Evolutionary conservation across 495 filamentous ascomycete species (phyloP).

Genomic region (Neurospora discreta): DNA sequence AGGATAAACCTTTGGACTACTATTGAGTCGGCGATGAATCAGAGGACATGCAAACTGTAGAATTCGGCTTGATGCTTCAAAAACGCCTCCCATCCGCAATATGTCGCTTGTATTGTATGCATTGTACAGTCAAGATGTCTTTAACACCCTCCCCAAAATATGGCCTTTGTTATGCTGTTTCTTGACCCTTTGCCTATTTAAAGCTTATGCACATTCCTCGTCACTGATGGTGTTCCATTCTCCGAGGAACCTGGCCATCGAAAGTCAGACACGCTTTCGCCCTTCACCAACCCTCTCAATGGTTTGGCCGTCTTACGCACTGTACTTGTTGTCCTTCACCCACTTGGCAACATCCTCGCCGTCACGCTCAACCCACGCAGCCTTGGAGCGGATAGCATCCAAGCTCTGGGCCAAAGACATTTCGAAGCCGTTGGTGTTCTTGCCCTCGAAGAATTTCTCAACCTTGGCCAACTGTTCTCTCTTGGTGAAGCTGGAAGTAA

Average conservation of each 20-base stretch:
- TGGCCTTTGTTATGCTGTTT: not conserved
- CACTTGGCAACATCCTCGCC: conserved; percentile 43
- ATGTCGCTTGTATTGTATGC: not conserved
- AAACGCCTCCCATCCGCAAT: not conserved
- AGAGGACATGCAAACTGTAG: not conserved
- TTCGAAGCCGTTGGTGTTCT: conserved; percentile 67
- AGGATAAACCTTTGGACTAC: too few species aligned
- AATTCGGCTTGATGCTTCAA: not conserved
- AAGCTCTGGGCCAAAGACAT: conserved; percentile 50
- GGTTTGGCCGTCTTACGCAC: conserved; percentile 8
- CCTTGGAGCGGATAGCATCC: conserved; percentile 50
- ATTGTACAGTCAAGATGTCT: not conserved
- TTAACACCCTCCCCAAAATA: not conserved
- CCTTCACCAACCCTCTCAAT: not conserved
- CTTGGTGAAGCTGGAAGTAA: conserved; percentile 69
- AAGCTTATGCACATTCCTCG: not conserved
- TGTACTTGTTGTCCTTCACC: conserved; percentile 30
- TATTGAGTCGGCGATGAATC: not conserved
- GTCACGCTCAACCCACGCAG: conserved; percentile 48
- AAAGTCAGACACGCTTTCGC: conserved; percentile 8
- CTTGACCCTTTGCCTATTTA: not conserved
- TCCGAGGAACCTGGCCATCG: conserved; percentile 3
- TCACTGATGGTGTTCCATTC: not conserved
- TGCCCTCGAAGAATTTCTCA: conserved; percentile 66
- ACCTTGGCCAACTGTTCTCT: conserved; percentile 64